phyloP scores from a whole-genome alignment of 345 rosid species.

The Populus simonii region DNA sequence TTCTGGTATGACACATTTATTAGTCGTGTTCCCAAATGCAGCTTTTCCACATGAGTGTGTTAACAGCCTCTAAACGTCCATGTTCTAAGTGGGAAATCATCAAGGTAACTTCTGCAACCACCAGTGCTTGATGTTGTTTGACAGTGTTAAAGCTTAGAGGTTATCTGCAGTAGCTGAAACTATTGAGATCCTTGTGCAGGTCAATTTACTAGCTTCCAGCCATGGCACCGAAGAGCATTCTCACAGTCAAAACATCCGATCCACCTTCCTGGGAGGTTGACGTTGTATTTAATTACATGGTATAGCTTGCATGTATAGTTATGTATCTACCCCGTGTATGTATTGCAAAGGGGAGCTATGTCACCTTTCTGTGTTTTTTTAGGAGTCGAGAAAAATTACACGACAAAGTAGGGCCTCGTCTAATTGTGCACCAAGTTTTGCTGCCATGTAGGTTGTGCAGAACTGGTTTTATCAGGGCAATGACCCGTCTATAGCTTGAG shows the following conservation, averaged over 20 bases:
- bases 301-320: neutral
- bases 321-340: no score
- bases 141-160: neutral
- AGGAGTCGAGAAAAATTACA: neutral
- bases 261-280: slow-evolving; percentile 42
- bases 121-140: neutral
- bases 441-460: neutral
- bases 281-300: neutral
- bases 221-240: slow-evolving; percentile 19
- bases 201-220: slow-evolving; percentile 64
- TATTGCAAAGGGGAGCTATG: neutral
- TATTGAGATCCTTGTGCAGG: slow-evolving; percentile 42
- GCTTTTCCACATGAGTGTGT: slow-evolving; percentile 90
- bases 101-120: slow-evolving; percentile 44
- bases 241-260: slow-evolving; percentile 9
- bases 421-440: neutral
- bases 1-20: neutral
- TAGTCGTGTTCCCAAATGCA: slow-evolving; percentile 14
- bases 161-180: slow-evolving; percentile 1
- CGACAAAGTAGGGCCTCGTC: neutral
- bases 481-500: neutral
- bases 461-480: neutral
- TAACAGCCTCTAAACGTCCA: slow-evolving; percentile 76
- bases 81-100: slow-evolving; percentile 79
- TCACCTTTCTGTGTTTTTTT: neutral